Base-by-base conservation (phyloP, 2,329 filamentous ascomycete species). In the Claviceps monticola region DNA sequence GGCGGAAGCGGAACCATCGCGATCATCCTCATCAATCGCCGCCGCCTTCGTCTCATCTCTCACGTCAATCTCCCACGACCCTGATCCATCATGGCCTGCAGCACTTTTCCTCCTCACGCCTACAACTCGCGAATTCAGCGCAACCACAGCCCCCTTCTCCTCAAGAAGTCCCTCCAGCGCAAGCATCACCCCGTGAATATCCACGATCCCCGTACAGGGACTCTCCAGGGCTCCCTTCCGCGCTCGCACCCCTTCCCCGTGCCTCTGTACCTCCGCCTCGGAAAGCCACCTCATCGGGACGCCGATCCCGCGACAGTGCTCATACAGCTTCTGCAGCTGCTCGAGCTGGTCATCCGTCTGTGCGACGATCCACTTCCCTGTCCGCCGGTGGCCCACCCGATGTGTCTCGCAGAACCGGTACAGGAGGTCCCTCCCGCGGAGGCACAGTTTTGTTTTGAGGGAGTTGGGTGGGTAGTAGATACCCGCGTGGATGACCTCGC, bases 401-500 rank as follows among this genome's bases (percentile, higher is more conserved):
- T 86, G 72, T 52, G 70, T 70, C 5, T 71, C 68, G 71, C 91
- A 96, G 43, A 95, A 79, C 4, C 73, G 75, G 68, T 98, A 98
- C 54, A 97, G 73, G 64, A 88, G 73, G 36, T 83, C 64, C 59
- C 83, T 83, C 54, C 93, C 93, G 36, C 74, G 71, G 56, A 96
- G 74, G 69, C 93, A 98, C 13, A 98, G 79, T 16, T 71, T 70
- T 1, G 90, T 88, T 70, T 98, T 98, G 50, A 96, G 79, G 1
- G 82, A 84, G 42, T 71, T 68, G 5, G 74, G 64, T 16, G 86
- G 87, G 68, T 96, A 96, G 75, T 96, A 97, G 56, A 97, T 77
- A 14, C 93, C 93, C 1, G 88, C 93, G 66, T 98, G 93, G 60
- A 98, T 94, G 51, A 97, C 91, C 76, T 97, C 90, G 62, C 86